phyloP scores from a whole-genome alignment of 768 basidiomycete genomes.

The Arthromyces matolae region DNA sequence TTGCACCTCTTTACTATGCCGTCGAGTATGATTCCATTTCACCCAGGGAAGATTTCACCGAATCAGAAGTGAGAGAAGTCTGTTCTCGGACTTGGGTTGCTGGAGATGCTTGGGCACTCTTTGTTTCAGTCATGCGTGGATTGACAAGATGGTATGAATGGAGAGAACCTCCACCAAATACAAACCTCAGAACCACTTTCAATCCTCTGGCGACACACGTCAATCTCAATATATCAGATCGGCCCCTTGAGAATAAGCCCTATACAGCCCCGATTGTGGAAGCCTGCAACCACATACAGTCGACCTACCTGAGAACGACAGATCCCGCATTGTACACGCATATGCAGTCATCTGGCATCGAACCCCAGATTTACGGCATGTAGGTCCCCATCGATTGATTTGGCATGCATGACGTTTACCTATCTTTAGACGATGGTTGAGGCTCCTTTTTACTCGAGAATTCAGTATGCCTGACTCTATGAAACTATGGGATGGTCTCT shows the following conservation, averaged over 20 bases:
- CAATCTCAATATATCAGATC: conserved; percentile 41
- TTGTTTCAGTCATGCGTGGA: conserved; percentile 72
- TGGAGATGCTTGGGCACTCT: conserved; percentile 87
- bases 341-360: conserved; percentile 78
- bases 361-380: conserved; percentile 97
- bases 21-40: conserved; percentile 78
- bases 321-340: conserved; percentile 78
- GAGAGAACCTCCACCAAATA: conserved; percentile 40
- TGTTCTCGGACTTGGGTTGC: conserved; percentile 69
- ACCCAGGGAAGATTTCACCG: conserved; percentile 24
- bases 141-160: conserved; percentile 79
- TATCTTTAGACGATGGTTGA: conserved; percentile 77
- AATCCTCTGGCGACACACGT: conserved; percentile 42
- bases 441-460: conserved; percentile 91
- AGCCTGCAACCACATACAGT: conserved; percentile 79
- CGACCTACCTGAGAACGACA: conserved; percentile 62
- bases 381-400: conserved; percentile 38
- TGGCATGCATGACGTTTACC: conserved; percentile 2
- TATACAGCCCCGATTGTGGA: conserved; percentile 84
- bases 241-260: conserved; percentile 50
- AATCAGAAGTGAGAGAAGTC: conserved; percentile 47
- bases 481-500: conserved; percentile 93
- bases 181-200: conserved; percentile 9
- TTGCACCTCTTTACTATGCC: conserved; percentile 83
- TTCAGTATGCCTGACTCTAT: conserved; percentile 78